These are phyloP conservation scores for Apodospora peruviana DNA, from an alignment of 495 filamentous ascomycete species.

Conservation along the genomic window DNA sequence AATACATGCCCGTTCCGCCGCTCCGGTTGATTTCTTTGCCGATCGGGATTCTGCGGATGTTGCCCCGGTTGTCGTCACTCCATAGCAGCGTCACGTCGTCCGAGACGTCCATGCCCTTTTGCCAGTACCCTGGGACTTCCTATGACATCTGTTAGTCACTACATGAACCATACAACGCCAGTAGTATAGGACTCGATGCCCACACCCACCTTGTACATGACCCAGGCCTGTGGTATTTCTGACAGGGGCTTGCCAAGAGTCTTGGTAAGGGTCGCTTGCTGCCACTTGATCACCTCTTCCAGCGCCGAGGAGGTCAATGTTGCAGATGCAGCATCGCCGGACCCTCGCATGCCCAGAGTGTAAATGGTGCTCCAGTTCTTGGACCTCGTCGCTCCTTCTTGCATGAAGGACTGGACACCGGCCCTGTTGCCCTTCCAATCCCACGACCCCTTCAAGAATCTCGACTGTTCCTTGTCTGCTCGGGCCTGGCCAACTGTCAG, in stretches of 20 bases:
- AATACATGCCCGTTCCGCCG: conserved; percentile 61
- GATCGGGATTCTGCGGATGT: conserved; percentile 54
- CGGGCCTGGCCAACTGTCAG: conserved; percentile 23
- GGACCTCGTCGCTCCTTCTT: conserved; percentile 48
- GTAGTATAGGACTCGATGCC: no score
- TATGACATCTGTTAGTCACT: not conserved
- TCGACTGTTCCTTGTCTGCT: conserved; percentile 55
- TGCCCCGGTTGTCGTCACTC: conserved; percentile 64
- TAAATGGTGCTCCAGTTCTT: conserved; percentile 51
- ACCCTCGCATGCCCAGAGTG: conserved; percentile 62
- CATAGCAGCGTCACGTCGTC: conserved; percentile 63
- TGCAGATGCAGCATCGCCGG: conserved; percentile 51
- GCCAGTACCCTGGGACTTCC: conserved; percentile 58
- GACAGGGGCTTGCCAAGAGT: conserved; percentile 41
- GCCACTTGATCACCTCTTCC: conserved; percentile 47
- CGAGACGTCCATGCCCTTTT: conserved; percentile 53
- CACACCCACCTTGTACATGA: conserved; percentile 45
- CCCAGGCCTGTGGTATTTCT: conserved; percentile 57
- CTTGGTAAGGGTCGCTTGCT: conserved; percentile 43
- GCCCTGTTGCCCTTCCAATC: conserved; percentile 54
- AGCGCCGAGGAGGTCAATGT: conserved; percentile 42
- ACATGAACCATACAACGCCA: not conserved
- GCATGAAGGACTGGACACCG: conserved; percentile 47
- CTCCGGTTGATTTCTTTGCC: conserved; percentile 46
- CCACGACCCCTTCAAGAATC: conserved; percentile 47